These are phyloP conservation scores for Secale cereale DNA, from an alignment of 176 grass and related monocot species.

Conservation along the genomic window DNA sequence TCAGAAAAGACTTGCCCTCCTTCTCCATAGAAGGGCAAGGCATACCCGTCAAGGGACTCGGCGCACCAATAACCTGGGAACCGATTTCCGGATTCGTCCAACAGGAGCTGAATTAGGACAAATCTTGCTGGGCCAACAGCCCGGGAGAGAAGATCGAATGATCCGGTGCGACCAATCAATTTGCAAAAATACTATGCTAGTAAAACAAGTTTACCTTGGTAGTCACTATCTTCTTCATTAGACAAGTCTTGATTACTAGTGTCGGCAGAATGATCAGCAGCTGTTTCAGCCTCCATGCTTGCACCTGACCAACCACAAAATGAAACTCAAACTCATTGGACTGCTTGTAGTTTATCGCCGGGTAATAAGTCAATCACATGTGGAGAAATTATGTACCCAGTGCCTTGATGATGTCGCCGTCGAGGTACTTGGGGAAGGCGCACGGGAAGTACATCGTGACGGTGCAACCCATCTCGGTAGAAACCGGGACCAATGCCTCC, in stretches of 20 bases:
- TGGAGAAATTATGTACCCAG: not conserved
- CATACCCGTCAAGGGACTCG: too few species aligned
- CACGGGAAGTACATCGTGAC: not conserved
- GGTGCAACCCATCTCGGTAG: not conserved
- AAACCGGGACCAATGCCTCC: not conserved
- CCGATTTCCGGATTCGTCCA: too few species aligned
- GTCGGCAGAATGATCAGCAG: not conserved
- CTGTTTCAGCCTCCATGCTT: not conserved
- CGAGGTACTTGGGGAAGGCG: not conserved
- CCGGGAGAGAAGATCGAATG: too few species aligned
- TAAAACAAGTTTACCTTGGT: not conserved
- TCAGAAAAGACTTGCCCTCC: too few species aligned
- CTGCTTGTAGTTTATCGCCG: not conserved
- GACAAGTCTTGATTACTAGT: not conserved
- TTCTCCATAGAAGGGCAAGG: too few species aligned
- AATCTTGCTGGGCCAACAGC: too few species aligned
- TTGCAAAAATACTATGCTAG: too few species aligned
- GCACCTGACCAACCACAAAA: not conserved
- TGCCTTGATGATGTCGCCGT: not conserved
- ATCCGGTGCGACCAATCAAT: too few species aligned
- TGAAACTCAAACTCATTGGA: not conserved
- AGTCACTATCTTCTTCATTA: not conserved
- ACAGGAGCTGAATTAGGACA: too few species aligned
- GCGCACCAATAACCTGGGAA: too few species aligned
- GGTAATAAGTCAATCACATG: not conserved